Percentiles rank a stretch among this genome's conserved stretches.
Evolutionary conservation across 371 early-diverging fungal species (phyloP).

Genomic region (Mycotypha africana): DNA sequence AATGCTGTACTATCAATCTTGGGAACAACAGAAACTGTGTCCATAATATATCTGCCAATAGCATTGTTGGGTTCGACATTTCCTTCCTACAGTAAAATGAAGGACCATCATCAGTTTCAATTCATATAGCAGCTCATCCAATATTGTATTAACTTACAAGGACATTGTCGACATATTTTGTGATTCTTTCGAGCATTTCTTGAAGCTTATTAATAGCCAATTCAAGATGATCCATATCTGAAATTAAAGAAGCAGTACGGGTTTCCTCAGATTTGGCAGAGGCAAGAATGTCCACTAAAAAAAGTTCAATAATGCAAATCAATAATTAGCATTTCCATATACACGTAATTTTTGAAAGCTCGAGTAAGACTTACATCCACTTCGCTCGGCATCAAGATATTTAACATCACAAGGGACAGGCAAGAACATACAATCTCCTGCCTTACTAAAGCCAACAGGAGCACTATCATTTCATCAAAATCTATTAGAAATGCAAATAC

Average conservation of each 20-base stretch:
- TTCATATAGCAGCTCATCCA: no score
- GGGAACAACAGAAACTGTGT: slow-evolving; percentile 87
- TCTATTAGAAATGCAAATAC: background rate
- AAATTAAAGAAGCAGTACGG: slow-evolving; percentile 56
- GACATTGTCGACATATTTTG: slow-evolving; percentile 78
- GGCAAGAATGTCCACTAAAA: slow-evolving; percentile 76
- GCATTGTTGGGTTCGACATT: slow-evolving; percentile 66
- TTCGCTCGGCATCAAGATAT: slow-evolving; percentile 83
- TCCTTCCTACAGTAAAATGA: slow-evolving; percentile 39
- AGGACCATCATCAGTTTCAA: no score
- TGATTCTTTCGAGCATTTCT: slow-evolving; percentile 82
- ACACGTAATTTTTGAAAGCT: no score
- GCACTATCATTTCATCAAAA: slow-evolving; percentile 36
- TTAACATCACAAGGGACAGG: slow-evolving; percentile 85
- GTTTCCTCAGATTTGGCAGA: slow-evolving; percentile 60
- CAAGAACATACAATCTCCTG: slow-evolving; percentile 79
- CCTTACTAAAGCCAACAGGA: slow-evolving; percentile 65
- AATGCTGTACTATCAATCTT: slow-evolving; percentile 81
- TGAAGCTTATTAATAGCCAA: slow-evolving; percentile 71
- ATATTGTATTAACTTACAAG: slow-evolving; percentile 57
- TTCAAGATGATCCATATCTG: slow-evolving; percentile 91
- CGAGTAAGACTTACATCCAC: slow-evolving; percentile 75
- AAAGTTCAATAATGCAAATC: background rate
- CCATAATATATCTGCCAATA: slow-evolving; percentile 91
- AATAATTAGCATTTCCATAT: no score